Conservation (phyloP, 164 flowering plant species). For the Tetracentron sinense region DNA sequence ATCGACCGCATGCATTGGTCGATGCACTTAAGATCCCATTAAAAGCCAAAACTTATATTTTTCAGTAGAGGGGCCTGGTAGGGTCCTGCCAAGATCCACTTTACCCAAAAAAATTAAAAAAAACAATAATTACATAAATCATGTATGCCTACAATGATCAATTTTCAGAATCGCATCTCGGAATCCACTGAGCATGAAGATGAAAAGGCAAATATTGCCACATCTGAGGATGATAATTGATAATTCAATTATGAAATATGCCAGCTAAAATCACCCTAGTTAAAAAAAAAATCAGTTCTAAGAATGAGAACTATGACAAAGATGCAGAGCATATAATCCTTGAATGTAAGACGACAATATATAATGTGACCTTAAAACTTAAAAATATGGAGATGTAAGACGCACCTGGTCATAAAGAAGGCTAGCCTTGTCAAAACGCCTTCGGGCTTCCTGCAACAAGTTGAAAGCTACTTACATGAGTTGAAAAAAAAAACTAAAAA, state of each 20-base stretch:
- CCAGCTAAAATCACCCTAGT: not conserved
- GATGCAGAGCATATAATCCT: not conserved
- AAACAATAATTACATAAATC: too few species aligned
- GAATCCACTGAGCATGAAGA: not conserved
- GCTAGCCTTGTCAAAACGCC: slow-evolving; percentile 71
- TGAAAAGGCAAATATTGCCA: not conserved
- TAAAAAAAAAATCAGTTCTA: not conserved
- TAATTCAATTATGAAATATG: too few species aligned
- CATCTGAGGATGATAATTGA: not conserved
- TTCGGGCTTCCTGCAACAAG: slow-evolving; percentile 62
- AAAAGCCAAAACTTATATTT: too few species aligned
- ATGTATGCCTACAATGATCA: not conserved
- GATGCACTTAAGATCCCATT: too few species aligned
- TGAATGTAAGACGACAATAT: not conserved
- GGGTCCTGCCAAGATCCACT: too few species aligned
- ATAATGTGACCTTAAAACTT: not conserved
- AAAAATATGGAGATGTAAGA: not conserved
- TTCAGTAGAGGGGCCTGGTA: too few species aligned
- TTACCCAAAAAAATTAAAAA: too few species aligned
- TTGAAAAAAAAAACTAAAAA: too few species aligned
- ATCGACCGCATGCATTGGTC: too few species aligned
- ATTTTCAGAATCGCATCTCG: not conserved
- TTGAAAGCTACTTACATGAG: not conserved
- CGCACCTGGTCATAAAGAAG: slow-evolving; percentile 63
- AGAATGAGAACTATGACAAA: not conserved